Evolutionary conservation across 177 flowering plant genomes (phyloP).

Genomic region (Vitis hybrid): DNA sequence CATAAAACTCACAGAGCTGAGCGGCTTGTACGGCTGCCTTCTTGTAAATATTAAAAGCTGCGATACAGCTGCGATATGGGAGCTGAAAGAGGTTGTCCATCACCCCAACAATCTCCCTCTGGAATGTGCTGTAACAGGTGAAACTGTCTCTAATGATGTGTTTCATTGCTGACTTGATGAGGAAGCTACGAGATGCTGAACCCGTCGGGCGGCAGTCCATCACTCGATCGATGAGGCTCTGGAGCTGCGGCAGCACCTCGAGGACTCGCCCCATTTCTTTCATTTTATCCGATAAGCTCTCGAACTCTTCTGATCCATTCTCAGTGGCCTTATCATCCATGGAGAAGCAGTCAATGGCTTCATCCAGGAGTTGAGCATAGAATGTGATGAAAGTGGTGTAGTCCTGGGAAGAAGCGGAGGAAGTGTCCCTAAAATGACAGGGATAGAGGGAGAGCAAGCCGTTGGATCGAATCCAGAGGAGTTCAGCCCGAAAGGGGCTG

Average conservation of each 20-base stretch:
- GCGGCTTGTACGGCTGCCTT: constrained; percentile 52
- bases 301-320: constrained; percentile 4
- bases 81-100: constrained; percentile 52
- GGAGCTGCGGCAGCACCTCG: constrained; percentile 44
- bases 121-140: constrained; percentile 37
- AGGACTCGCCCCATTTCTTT: constrained; percentile 30
- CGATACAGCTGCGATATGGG: constrained; percentile 38
- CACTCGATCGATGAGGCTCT: constrained; percentile 50
- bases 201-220: constrained; percentile 54
- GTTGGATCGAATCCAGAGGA: constrained; percentile 43
- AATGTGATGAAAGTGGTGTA: constrained; percentile 48
- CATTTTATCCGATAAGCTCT: constrained; percentile 24
- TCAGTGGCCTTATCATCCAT: constrained; percentile 5
- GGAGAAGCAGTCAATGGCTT: constrained; percentile 36
- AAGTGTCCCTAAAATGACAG: constrained; percentile 43
- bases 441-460: constrained; percentile 49
- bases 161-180: constrained; percentile 51
- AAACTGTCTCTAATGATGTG: constrained; percentile 60
- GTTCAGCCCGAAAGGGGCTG: constrained; percentile 40
- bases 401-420: constrained; percentile 38
- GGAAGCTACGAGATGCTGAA: constrained; percentile 27
- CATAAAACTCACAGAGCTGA: constrained; percentile 44
- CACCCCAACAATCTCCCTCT: constrained; percentile 29
- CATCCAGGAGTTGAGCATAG: constrained; percentile 61
- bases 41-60: constrained; percentile 52